Evolutionary conservation across 352 stramenopile genomes (phyloP).

Genomic region (Albugo laibachii): DNA sequence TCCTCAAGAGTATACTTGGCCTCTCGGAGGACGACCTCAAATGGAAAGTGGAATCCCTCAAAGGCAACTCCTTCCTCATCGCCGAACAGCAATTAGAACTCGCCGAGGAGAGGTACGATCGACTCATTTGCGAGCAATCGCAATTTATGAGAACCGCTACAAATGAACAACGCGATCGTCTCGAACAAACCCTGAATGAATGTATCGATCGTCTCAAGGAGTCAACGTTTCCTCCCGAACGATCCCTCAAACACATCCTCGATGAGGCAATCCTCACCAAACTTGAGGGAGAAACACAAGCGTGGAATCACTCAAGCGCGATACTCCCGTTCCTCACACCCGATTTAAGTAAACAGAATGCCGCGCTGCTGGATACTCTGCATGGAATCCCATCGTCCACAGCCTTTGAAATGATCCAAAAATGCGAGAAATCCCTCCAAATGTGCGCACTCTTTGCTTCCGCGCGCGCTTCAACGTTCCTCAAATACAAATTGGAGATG

Average conservation of each 20-base stretch:
- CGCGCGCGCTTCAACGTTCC: constrained; percentile 22
- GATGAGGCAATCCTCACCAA: constrained; percentile 22
- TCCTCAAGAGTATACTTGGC: constrained; percentile 49
- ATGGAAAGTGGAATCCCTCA: constrained; percentile 58
- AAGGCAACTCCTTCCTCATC: constrained; percentile 47
- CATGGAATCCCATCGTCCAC: constrained; percentile 21
- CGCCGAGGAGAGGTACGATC: constrained; percentile 47
- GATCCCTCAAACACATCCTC: constrained; percentile 16
- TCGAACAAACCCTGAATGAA: constrained; percentile 14
- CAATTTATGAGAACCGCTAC: constrained; percentile 25
- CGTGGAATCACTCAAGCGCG: constrained; percentile 12
- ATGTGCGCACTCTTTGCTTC: constrained; percentile 25
- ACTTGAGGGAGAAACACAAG: constrained; percentile 26
- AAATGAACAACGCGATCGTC: constrained; percentile 24
- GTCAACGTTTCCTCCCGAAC: constrained; percentile 18
- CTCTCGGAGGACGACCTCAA: constrained; percentile 58
- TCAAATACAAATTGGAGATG: constrained; percentile 29
- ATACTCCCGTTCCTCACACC: constrained; percentile 17
- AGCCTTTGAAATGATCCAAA: neutral
- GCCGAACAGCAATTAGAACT: constrained; percentile 26
- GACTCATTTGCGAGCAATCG: constrained; percentile 40
- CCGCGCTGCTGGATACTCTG: constrained; percentile 11
- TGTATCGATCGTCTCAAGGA: constrained; percentile 26
- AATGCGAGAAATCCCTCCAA: constrained; percentile 14
- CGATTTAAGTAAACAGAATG: constrained; percentile 9